Evolutionary conservation across 2,329 filamentous ascomycete species (phyloP).

Genomic region (Fusarium luffae): DNA sequence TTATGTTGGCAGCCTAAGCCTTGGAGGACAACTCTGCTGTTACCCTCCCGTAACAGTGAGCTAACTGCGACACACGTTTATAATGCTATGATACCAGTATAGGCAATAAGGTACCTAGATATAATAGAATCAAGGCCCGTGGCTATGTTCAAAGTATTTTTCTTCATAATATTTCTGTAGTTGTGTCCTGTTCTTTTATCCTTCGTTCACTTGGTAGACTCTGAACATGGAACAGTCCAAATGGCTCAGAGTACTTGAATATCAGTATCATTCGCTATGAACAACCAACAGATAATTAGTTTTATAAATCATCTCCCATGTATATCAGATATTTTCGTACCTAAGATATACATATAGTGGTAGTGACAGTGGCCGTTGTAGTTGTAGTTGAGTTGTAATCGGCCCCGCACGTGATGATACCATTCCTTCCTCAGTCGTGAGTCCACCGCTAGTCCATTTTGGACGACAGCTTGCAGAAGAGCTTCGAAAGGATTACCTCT

Average conservation of each 20-base stretch:
- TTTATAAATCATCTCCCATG: not conserved
- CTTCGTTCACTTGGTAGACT: not conserved
- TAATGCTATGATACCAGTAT: not conserved
- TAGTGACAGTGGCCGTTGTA: not conserved
- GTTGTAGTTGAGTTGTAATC: not conserved
- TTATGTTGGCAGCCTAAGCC: not conserved
- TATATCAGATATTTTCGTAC: not conserved
- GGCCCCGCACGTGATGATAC: constrained; percentile 29
- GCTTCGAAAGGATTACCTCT: constrained; percentile 46
- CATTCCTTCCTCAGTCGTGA: not conserved
- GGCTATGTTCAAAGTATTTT: not conserved
- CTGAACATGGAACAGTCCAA: not conserved
- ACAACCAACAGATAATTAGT: not conserved
- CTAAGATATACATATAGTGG: not conserved
- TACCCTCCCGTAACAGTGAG: not conserved
- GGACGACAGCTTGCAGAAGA: constrained; percentile 10
- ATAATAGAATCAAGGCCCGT: not conserved
- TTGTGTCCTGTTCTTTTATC: not conserved
- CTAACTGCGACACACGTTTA: not conserved
- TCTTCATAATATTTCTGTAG: not conserved
- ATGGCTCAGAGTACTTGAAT: not conserved
- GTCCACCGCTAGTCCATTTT: constrained; percentile 36
- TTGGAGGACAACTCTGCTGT: not conserved
- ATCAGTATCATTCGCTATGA: not conserved
- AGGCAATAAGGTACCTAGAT: not conserved